These are phyloP conservation scores for Trypanosoma rangeli DNA, from an alignment of 208 protist genomes.

Conservation along the genomic window DNA sequence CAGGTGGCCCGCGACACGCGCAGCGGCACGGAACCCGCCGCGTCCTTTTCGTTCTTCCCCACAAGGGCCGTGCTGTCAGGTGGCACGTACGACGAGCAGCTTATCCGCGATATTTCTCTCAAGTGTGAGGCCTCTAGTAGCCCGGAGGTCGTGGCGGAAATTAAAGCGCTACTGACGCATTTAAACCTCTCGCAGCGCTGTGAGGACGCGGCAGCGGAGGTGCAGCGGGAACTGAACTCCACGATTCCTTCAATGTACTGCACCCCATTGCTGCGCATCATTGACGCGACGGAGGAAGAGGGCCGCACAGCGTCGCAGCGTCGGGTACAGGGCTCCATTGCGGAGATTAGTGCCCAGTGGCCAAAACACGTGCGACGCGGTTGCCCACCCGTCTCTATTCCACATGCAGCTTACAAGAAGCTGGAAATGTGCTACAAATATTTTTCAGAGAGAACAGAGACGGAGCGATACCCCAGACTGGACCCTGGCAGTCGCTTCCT, in stretches of 20 bases:
- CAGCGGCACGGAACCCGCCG: not conserved
- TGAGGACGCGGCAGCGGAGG: conserved; percentile 34
- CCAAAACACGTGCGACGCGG: conserved; percentile 24
- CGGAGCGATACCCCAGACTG: conserved; percentile 28
- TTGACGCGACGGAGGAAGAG: conserved; percentile 40
- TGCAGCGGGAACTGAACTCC: conserved; percentile 36
- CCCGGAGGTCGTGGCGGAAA: conserved; percentile 29
- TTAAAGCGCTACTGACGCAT: conserved; percentile 37
- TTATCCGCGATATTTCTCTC: conserved; percentile 77
- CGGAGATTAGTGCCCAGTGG: conserved; percentile 54
- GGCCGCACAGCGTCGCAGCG: conserved; percentile 45
- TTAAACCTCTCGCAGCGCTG: conserved; percentile 67
- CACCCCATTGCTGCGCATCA: conserved; percentile 30
- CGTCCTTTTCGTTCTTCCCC: conserved; percentile 36
- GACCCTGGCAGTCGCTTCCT: conserved; percentile 30
- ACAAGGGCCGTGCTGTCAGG: conserved; percentile 17
- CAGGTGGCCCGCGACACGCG: conserved; percentile 63
- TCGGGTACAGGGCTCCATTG: conserved; percentile 63
- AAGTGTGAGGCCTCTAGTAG: conserved; percentile 63
- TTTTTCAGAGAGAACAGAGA: conserved; percentile 37
- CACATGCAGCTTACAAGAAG: conserved; percentile 65
- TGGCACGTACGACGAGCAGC: conserved; percentile 76
- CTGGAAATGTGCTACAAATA: conserved; percentile 56
- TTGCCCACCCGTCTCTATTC: conserved; percentile 66
- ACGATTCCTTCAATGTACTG: conserved; percentile 29